Evolutionary conservation across 306 rosid species (phyloP).

Genomic region (Calophaca sinica): DNA sequence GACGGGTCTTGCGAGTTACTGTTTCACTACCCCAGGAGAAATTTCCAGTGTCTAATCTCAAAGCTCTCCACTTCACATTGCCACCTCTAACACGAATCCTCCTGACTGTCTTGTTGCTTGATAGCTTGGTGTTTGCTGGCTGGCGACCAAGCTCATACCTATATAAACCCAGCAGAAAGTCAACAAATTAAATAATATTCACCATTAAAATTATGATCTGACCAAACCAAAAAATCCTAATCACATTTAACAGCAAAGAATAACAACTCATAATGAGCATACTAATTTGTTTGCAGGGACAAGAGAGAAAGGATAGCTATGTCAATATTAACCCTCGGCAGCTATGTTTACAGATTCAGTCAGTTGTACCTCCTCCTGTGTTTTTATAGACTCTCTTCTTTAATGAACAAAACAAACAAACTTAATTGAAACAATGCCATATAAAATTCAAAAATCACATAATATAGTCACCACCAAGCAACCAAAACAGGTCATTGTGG

Average conservation of each 20-base stretch:
- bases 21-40: constrained; percentile 69
- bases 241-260: background rate
- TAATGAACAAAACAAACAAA: background rate
- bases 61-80: constrained; percentile 66
- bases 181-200: background rate
- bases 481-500: background rate
- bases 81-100: constrained; percentile 68
- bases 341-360: background rate
- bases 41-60: constrained; percentile 65
- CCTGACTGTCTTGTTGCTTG: constrained; percentile 64
- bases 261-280: background rate
- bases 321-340: background rate
- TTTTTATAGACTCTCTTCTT: background rate
- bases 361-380: background rate
- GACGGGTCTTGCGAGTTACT: constrained; percentile 63
- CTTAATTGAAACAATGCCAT: background rate
- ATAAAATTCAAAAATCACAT: background rate
- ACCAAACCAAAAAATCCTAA: background rate
- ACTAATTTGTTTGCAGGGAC: background rate
- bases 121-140: constrained; percentile 64
- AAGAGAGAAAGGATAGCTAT: background rate
- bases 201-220: background rate
- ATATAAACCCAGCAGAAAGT: background rate
- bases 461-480: background rate
- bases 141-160: constrained; percentile 71